Evolutionary conservation across 2,329 filamentous ascomycete species (phyloP), one percentile per base, ranked within the genome.

Genomic region (Calonectria pauciramosa): DNA sequence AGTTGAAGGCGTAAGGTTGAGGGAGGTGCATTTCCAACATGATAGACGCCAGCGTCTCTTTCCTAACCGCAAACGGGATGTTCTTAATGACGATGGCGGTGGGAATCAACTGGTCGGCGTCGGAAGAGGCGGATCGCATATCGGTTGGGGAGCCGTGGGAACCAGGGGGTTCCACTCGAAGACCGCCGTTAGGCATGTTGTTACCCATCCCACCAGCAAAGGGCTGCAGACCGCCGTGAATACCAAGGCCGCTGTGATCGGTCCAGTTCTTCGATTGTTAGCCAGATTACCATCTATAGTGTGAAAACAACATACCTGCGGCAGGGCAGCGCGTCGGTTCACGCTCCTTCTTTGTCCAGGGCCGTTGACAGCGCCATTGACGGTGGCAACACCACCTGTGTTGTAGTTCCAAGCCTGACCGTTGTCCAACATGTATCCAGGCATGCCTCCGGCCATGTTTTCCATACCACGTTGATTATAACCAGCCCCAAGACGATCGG

Each of bases 11-110:
- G 83, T 99, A 99, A 0, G 97, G 97, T 79, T 99, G 92, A 1
- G 97, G 97, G 49, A 99, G 91, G 79, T 95, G 94, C 90, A 99
- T 92, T 26, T 98, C 95, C 11, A 96, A 95, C 97, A 99, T 99
- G 79, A 98, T 90, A 76, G 93, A 92, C 41, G 98, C 95, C 49
- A 99, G 90, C 81, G 96, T 95, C 86, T 99, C 97, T 87, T 99
- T 99, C 85, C 98, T 96, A 72, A 99, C 96, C 34, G 97, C 97
- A 84, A 99, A 99, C 0, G 97, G 97, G 47, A 99, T 99, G 84
- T 99, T 99, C 88, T 99, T 99, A 87, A 99, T 99, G 73, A 99
- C 97, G 80, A 99, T 99, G 70, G 97, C 97, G 4, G 97, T 99
- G 3, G 96, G 96, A 74, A 99, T 99, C 75, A 99, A 91, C 87